Percentiles rank a stretch among this genome's conserved stretches.
phyloP scores from a whole-genome alignment of 1,139 yeast species.

The Petasospora fabianii region DNA sequence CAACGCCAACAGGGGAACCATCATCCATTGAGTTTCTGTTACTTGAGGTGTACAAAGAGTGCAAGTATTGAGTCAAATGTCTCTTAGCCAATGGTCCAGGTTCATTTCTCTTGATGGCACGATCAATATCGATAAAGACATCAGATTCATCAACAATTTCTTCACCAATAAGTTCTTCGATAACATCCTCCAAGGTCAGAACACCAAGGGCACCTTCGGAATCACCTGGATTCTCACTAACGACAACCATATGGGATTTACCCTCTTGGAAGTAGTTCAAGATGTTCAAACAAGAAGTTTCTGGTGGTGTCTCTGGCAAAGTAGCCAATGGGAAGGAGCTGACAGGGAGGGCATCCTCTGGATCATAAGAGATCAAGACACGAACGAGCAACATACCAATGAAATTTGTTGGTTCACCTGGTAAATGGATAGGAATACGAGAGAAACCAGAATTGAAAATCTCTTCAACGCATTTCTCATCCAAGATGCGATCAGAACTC shows the following conservation, averaged over 20 bases:
- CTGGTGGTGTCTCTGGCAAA: constrained; percentile 88
- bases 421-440: constrained; percentile 92
- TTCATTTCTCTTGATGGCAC: constrained; percentile 73
- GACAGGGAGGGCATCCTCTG: constrained; percentile 91
- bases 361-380: constrained; percentile 91
- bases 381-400: constrained; percentile 94
- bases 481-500: constrained; percentile 78
- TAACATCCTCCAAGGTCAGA: constrained; percentile 90
- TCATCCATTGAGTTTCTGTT: constrained; percentile 22
- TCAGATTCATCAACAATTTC: constrained; percentile 98
- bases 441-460: constrained; percentile 93
- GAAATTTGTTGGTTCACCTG: constrained; percentile 85
- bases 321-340: constrained; percentile 95
- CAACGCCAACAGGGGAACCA: not conserved
- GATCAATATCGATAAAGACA: constrained; percentile 87
- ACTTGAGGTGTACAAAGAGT: constrained; percentile 39
- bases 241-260: constrained; percentile 95
- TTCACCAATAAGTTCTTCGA: constrained; percentile 95
- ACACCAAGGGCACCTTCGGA: constrained; percentile 89
- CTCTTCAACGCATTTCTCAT: constrained; percentile 82
- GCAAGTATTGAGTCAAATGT: constrained; percentile 65
- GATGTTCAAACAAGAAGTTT: constrained; percentile 89
- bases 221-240: constrained; percentile 82
- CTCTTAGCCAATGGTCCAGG: constrained; percentile 85
- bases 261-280: constrained; percentile 97